These are phyloP conservation scores for Juncus effusus DNA, from an alignment of 176 grass and related monocot species.

Conservation along the genomic window DNA sequence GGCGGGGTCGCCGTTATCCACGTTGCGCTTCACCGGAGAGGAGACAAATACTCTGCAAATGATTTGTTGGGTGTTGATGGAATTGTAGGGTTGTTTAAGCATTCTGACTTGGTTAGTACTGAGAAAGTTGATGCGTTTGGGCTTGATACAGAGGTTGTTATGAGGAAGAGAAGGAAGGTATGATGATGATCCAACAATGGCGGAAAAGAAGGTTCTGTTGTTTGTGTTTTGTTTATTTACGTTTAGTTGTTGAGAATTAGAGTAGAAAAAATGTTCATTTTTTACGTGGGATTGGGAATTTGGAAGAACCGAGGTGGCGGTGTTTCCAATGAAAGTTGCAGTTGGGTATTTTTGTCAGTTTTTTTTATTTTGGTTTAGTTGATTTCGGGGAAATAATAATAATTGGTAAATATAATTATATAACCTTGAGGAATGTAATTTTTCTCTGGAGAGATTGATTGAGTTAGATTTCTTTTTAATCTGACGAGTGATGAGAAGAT, in stretches of 20 bases:
- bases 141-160: slow-evolving; percentile 81
- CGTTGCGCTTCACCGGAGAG: slow-evolving; percentile 61
- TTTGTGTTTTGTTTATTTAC: neutral
- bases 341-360: no score
- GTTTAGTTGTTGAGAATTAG: neutral
- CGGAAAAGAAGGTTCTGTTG: neutral
- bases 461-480: no score
- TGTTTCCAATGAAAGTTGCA: no score
- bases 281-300: no score
- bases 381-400: no score
- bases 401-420: no score
- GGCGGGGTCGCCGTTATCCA: slow-evolving; percentile 72
- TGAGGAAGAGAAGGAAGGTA: slow-evolving; percentile 48
- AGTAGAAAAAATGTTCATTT: no score
- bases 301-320: no score
- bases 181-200: neutral
- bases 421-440: no score
- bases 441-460: no score
- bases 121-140: slow-evolving; percentile 82
- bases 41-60: slow-evolving; percentile 92
- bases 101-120: slow-evolving; percentile 44
- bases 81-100: slow-evolving; percentile 44
- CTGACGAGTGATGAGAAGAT: no score
- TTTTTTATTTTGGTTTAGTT: no score
- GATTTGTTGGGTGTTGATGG: slow-evolving; percentile 57